These are phyloP conservation scores for Acephala macrosclerotiorum DNA, from an alignment of 2,329 filamentous ascomycete species.

Conservation along the genomic window DNA sequence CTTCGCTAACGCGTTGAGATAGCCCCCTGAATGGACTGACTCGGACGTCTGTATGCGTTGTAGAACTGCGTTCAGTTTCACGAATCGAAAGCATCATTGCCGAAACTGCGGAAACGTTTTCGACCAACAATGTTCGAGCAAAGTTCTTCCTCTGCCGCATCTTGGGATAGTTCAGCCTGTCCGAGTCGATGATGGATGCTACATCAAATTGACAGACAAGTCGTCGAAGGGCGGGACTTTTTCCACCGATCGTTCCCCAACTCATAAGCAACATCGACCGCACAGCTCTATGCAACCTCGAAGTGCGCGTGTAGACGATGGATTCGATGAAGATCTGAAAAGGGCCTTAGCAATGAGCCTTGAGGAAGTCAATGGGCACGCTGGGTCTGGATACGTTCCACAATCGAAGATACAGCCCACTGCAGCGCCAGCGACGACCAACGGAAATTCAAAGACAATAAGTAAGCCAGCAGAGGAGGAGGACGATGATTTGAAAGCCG, in stretches of 20 bases:
- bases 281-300: constrained; percentile 83
- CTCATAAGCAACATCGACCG: constrained; percentile 66
- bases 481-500: constrained; percentile 90
- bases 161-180: constrained; percentile 91
- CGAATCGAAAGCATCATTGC: constrained; percentile 97
- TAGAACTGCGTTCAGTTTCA: constrained; percentile 93
- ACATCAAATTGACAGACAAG: constrained; percentile 86
- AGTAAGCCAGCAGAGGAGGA: constrained; percentile 76
- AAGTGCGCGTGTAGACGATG: constrained; percentile 85
- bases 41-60: constrained; percentile 99
- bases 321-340: constrained; percentile 94
- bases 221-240: constrained; percentile 53
- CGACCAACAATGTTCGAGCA: constrained; percentile 92
- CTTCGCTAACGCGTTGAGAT: constrained; percentile 20
- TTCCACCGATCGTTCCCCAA: constrained; percentile 53
- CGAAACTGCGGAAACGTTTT: constrained; percentile 98
- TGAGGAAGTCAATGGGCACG: constrained; percentile 84
- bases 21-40: constrained; percentile 97
- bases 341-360: constrained; percentile 95
- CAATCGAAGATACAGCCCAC: constrained; percentile 59
- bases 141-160: constrained; percentile 86
- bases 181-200: constrained; percentile 94
- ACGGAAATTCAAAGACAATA: constrained; percentile 46
- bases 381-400: constrained; percentile 74
- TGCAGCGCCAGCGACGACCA: constrained; percentile 39